phyloP scores from a whole-genome alignment of 1,284 basidiomycete genomes.

The Ganoderma lucidum region DNA sequence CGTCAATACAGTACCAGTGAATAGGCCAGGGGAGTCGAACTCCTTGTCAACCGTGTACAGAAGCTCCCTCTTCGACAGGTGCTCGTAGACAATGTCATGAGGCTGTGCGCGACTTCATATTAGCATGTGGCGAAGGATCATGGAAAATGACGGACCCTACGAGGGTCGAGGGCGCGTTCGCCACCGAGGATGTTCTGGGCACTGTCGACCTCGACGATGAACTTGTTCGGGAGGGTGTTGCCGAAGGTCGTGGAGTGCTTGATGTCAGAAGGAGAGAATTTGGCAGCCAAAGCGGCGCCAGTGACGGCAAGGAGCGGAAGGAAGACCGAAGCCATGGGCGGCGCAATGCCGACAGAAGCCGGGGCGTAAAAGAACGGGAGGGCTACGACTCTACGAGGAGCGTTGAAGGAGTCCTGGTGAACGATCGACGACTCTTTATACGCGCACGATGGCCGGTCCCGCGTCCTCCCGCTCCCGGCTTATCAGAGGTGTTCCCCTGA shows the following conservation, averaged over 20 bases:
- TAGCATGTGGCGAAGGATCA: background rate
- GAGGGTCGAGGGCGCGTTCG: constrained; percentile 44
- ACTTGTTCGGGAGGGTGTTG: constrained; percentile 53
- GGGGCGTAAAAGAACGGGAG: background rate
- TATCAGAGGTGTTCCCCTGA: background rate
- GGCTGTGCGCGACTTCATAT: constrained; percentile 28
- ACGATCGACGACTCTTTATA: background rate
- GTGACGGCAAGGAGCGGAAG: constrained; percentile 22
- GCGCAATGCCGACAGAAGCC: constrained; percentile 20
- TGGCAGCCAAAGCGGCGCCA: constrained; percentile 19
- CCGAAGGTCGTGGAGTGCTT: constrained; percentile 19
- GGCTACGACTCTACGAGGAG: background rate
- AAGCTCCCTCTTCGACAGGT: constrained; percentile 46
- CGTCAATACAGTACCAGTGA: constrained; percentile 53
- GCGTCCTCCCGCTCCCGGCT: background rate
- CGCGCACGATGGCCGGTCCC: background rate
- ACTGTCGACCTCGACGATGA: constrained; percentile 58
- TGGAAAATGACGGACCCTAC: constrained; percentile 29
- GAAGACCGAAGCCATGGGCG: constrained; percentile 21
- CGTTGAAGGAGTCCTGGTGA: background rate
- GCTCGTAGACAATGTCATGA: constrained; percentile 48
- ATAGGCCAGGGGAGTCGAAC: constrained; percentile 51
- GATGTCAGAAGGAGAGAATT: constrained; percentile 26
- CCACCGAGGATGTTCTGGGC: constrained; percentile 45
- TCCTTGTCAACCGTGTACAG: constrained; percentile 49